phyloP scores from a whole-genome alignment of 495 filamentous ascomycete species.

The Trichoderma gamsii region DNA sequence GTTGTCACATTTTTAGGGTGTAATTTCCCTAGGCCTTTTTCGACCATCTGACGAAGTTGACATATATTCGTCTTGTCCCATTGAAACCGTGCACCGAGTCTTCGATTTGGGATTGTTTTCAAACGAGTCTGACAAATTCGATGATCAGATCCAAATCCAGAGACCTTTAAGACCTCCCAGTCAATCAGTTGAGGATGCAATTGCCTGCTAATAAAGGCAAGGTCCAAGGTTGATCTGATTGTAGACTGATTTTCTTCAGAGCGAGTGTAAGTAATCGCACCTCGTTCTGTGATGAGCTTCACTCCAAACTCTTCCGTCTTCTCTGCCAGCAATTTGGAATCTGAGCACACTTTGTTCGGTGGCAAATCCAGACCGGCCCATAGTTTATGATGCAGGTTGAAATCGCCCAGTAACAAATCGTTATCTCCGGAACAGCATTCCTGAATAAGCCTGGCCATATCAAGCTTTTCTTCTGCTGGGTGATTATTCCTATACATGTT shows the following conservation, averaged over 20 bases:
- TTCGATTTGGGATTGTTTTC: not conserved
- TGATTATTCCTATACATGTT: not conserved
- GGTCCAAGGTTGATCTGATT: not conserved
- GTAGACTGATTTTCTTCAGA: not conserved
- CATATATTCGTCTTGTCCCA: not conserved
- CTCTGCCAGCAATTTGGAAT: not conserved
- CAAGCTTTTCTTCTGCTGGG: not conserved
- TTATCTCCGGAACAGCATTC: not conserved
- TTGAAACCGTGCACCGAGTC: not conserved
- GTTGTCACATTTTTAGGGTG: no score
- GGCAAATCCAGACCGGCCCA: not conserved
- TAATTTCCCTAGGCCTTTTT: not conserved
- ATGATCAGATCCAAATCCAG: not conserved
- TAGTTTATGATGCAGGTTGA: not conserved
- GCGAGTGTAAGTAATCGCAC: not conserved
- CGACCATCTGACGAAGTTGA: not conserved
- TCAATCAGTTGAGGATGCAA: not conserved
- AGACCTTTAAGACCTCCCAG: not conserved
- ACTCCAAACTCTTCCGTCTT: not conserved
- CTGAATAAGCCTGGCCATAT: not conserved
- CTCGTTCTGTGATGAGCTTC: not conserved
- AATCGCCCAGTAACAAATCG: not conserved
- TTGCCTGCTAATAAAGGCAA: not conserved
- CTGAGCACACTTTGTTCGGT: not conserved
- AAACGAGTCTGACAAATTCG: not conserved